phyloP scores from a whole-genome alignment of 192 early-diverging fungal species.

The Coemansia sp. region DNA sequence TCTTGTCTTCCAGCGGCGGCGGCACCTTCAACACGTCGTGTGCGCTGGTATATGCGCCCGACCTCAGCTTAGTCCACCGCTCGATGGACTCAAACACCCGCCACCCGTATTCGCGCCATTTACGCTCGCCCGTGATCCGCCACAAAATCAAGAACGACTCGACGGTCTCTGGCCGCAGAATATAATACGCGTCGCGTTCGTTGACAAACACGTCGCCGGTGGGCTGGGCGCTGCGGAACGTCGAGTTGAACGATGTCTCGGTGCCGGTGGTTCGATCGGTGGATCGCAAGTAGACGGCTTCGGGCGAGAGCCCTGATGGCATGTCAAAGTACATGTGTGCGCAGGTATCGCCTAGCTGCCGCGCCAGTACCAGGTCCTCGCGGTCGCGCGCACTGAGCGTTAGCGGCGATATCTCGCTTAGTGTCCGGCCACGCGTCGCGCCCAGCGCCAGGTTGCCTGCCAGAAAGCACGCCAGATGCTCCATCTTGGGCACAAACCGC shows the following conservation, averaged over 20 bases:
- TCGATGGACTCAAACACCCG: conserved; percentile 82
- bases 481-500: conserved; percentile 67
- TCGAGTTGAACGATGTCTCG: not conserved
- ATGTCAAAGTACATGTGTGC: conserved; percentile 81
- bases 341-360: conserved; percentile 78
- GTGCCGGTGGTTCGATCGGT: not conserved
- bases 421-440: conserved; percentile 32
- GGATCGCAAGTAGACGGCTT: conserved; percentile 24
- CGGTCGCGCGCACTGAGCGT: conserved; percentile 24
- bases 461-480: conserved; percentile 93
- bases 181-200: conserved; percentile 34
- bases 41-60: conserved; percentile 60
- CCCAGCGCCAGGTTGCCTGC: conserved; percentile 53
- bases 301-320: conserved; percentile 74
- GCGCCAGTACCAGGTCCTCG: conserved; percentile 74
- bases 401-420: conserved; percentile 17
- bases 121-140: conserved; percentile 76
- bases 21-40: conserved; percentile 26
- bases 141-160: conserved; percentile 86
- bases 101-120: conserved; percentile 77
- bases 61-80: conserved; percentile 61
- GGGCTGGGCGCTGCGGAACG: conserved; percentile 4
- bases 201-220: conserved; percentile 36
- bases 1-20: conserved; percentile 24
- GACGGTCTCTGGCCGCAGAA: conserved; percentile 86